These are phyloP conservation scores for Ambrosia trifida DNA, from an alignment of 129 eudicot genomes.

Conservation along the genomic window DNA sequence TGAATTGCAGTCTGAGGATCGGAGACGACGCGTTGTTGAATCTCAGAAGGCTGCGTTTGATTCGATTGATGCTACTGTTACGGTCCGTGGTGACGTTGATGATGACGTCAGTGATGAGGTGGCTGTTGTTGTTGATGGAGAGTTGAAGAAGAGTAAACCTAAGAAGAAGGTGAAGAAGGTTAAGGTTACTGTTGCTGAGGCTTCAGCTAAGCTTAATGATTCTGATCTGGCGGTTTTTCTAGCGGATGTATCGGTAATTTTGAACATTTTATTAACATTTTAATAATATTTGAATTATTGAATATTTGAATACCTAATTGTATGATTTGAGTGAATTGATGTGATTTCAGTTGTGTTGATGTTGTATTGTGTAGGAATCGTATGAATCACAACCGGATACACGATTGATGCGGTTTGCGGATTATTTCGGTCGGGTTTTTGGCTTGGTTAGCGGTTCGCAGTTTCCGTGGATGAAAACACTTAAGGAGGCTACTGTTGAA, in stretches of 20 bases:
- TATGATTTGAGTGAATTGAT: conserved; percentile 20
- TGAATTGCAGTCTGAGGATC: conserved; percentile 45
- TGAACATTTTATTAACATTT: not conserved
- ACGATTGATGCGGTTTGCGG: conserved; percentile 50
- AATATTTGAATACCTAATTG: not conserved
- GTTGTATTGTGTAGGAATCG: conserved; percentile 22
- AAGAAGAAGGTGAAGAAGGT: conserved; percentile 50
- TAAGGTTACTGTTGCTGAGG: conserved; percentile 53
- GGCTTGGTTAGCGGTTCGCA: conserved; percentile 43
- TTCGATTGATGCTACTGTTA: conserved; percentile 27
- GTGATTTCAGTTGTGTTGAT: conserved; percentile 12
- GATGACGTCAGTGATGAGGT: conserved; percentile 39
- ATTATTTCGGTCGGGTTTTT: conserved; percentile 51
- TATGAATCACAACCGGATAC: conserved; percentile 45
- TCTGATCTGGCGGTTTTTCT: conserved; percentile 52
- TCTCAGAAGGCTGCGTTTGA: conserved; percentile 37
- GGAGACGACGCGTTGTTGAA: conserved; percentile 36
- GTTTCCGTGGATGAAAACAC: conserved; percentile 54
- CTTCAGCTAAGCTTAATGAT: conserved; percentile 46
- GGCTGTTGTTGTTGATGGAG: conserved; percentile 32
- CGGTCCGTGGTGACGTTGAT: conserved; percentile 8
- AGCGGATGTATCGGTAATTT: conserved; percentile 46
- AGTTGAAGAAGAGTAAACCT: conserved; percentile 35
- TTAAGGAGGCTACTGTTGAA: conserved; percentile 45
- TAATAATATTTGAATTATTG: too few species aligned